A percentile compares a stretch with the other conserved stretches of the same genome.
Evolutionary conservation across 176 grass and related monocot species (phyloP).

Genomic region (Coix lacrymajobi): DNA sequence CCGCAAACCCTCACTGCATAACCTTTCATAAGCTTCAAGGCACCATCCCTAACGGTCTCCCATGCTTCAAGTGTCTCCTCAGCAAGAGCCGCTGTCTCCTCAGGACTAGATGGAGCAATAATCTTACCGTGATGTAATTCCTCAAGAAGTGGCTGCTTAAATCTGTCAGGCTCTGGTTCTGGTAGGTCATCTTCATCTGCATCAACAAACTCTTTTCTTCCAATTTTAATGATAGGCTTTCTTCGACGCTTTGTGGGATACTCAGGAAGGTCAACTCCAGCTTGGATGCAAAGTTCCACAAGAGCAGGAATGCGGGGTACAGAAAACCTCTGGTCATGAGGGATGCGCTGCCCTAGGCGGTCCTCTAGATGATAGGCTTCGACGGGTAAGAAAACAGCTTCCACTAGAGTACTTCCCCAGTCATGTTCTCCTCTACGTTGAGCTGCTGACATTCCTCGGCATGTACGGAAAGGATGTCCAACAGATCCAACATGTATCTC

Average conservation of each 20-base stretch:
- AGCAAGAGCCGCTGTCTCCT: constrained; percentile 55
- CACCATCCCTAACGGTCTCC: constrained; percentile 53
- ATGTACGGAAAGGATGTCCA: constrained; percentile 84
- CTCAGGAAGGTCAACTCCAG: constrained; percentile 71
- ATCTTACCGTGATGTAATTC: constrained; percentile 41
- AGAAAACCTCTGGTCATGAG: constrained; percentile 77
- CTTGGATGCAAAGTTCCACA: constrained; percentile 90
- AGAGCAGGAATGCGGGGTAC: constrained; percentile 66
- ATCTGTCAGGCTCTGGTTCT: constrained; percentile 50
- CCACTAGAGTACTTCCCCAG: constrained; percentile 63
- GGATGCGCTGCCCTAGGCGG: constrained; percentile 67
- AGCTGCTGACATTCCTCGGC: constrained; percentile 60
- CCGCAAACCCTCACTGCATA: constrained; percentile 89
- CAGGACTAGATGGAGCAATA: constrained; percentile 32
- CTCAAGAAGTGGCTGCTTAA: constrained; percentile 59
- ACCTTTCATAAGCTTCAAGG: constrained; percentile 66
- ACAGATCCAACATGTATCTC: constrained; percentile 78
- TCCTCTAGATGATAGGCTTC: constrained; percentile 83
- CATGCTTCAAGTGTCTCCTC: constrained; percentile 73
- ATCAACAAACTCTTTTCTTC: constrained; percentile 78
- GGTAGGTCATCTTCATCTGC: constrained; percentile 91
- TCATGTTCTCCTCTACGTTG: constrained; percentile 70
- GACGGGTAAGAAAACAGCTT: constrained; percentile 74
- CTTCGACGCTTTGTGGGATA: constrained; percentile 75
- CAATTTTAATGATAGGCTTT: constrained; percentile 68